These are phyloP conservation scores for Carex littledalei DNA, from an alignment of 176 grass and related monocot genomes.

Conservation along the genomic window DNA sequence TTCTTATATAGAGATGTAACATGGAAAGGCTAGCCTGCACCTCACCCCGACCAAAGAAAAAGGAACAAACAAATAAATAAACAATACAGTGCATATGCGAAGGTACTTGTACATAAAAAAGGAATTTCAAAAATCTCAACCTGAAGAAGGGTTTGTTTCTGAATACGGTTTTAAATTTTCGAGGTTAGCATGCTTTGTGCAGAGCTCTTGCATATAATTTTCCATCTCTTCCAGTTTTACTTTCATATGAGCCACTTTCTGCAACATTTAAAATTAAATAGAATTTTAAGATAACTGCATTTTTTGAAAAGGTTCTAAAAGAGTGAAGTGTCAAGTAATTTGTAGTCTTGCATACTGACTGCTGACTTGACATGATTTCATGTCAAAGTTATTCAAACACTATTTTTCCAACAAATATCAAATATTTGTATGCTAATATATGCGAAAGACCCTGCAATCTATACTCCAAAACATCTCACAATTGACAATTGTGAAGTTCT, in stretches of 20 bases:
- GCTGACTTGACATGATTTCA: not conserved
- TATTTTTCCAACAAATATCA: not conserved
- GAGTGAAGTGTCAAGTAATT: not conserved
- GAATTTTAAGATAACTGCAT: not conserved
- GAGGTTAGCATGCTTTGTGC: not conserved
- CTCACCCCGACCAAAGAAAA: not conserved
- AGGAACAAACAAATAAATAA: not conserved
- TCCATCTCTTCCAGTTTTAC: conserved; percentile 13
- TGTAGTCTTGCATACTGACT: not conserved
- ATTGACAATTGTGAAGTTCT: not conserved
- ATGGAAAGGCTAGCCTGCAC: not conserved
- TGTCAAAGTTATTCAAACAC: not conserved
- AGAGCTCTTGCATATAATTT: conserved; percentile 13
- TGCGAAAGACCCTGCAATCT: not conserved
- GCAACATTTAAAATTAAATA: not conserved
- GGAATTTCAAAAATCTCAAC: conserved; percentile 12
- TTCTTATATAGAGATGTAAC: not conserved
- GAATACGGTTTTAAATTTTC: conserved; percentile 2
- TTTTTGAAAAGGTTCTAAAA: not conserved
- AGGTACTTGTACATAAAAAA: not conserved
- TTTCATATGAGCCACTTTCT: conserved; percentile 7
- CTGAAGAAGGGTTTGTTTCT: conserved; percentile 16
- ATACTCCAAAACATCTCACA: not conserved
- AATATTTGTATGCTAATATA: not conserved
- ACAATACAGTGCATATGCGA: not conserved